Evolutionary conservation across 2,329 filamentous ascomycete species (phyloP), one percentile per base, ranked within the genome.

Genomic region (Calonectria crousiana): DNA sequence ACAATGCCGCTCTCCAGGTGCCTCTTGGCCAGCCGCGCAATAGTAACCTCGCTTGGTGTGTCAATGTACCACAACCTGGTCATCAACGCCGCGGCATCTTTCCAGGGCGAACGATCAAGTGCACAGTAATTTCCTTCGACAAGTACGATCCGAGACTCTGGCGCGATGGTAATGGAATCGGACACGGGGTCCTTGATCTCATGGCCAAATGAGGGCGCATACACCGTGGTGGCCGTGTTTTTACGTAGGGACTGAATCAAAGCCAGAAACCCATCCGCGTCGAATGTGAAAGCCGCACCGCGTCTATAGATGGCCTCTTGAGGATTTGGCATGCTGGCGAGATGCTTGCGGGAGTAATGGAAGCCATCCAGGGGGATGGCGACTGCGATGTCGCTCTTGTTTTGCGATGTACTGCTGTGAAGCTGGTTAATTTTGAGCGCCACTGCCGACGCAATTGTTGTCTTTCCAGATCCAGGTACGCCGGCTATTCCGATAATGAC

Each of bases 221-320:
- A 56, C 1, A 58, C 32, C 13, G 28, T 58, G 16, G n/a, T 56
- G 34, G 6, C 6, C 10, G 32, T 30, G 8, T 32, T 32, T 6
- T 11, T 28, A 16, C 30, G 51, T 11, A 68, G 51, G 11, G n/a
- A 20, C 9, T 51, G 23, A 13, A 68, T 56, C 16, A 68, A 20
- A 20, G 14, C 11, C 8, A 44, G 28, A 6, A 68, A 68, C 9
- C 66, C 66, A 20, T 68, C 34, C 1, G 32, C 51, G 23, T 68
- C 66, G 26, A 71, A 71, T 9, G 69, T 71, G 23, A 71, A 71
- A 16, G 69, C 69, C 8, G 69, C 69, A 1, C 69, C 69, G 4
- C 58, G 69, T 28, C 69, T 38, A 38, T 71, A 58, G 10, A 71
- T 71, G 8, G 69, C 47, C 16, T 52, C 49, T 13, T 53, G 16